These are phyloP conservation scores for Lepiota brunneoincarnata DNA, from an alignment of 768 basidiomycete genomes.

Conservation along the genomic window DNA sequence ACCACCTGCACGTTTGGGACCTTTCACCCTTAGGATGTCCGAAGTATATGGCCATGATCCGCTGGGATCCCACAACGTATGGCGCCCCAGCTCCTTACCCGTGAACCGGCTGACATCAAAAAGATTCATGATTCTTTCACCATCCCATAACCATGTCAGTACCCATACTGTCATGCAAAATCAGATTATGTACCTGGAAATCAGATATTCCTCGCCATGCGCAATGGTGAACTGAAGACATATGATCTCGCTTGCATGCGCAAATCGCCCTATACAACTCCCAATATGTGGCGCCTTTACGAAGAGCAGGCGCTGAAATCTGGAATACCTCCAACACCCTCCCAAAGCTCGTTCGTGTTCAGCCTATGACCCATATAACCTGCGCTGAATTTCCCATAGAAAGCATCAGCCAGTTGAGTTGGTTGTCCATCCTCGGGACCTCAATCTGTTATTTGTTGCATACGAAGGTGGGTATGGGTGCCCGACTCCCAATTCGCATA, in stretches of 20 bases:
- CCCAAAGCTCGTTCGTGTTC: constrained; percentile 30
- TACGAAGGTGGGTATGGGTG: constrained; percentile 55
- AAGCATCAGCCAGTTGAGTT: constrained; percentile 58
- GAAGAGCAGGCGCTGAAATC: constrained; percentile 51
- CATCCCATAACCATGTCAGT: constrained; percentile 69
- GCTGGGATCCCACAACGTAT: constrained; percentile 49
- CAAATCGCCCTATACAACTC: constrained; percentile 64
- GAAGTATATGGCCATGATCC: constrained; percentile 45
- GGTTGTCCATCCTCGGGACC: constrained; percentile 66
- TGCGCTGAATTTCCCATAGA: constrained; percentile 13
- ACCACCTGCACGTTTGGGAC: constrained; percentile 61
- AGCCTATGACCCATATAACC: neutral
- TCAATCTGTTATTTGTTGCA: constrained; percentile 72
- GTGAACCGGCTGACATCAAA: constrained; percentile 1
- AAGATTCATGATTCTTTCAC: constrained; percentile 61
- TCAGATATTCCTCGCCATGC: constrained; percentile 47
- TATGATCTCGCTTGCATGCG: constrained; percentile 73
- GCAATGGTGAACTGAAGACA: constrained; percentile 61
- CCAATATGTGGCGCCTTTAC: constrained; percentile 75
- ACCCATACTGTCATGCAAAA: constrained; percentile 10
- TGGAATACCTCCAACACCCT: constrained; percentile 29
- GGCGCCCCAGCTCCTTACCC: constrained; percentile 15
- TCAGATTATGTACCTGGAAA: constrained; percentile 5
- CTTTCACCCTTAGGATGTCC: constrained; percentile 50
- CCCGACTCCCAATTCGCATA: neutral